These are phyloP conservation scores for Xylariaceae sp. DNA, from an alignment of 2,329 filamentous ascomycete genomes.

Conservation along the genomic window DNA sequence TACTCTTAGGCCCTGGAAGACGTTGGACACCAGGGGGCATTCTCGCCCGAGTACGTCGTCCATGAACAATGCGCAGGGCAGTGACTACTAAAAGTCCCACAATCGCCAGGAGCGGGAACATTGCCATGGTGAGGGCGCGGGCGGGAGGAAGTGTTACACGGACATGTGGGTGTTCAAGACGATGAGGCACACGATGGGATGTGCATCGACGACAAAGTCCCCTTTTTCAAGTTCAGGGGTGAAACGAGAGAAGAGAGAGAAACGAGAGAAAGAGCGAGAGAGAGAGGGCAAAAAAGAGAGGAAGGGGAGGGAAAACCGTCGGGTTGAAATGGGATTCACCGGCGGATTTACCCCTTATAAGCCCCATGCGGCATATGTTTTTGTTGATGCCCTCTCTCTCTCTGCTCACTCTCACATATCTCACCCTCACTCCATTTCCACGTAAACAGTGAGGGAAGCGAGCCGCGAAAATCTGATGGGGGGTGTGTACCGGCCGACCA, in stretches of 20 bases:
- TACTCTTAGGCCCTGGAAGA: conserved; percentile 30
- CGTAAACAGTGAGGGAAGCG: no score
- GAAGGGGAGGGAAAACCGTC: neutral
- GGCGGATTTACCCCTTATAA: conserved; percentile 6
- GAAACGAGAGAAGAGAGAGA: no score
- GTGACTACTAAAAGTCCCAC: conserved; percentile 18
- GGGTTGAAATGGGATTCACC: neutral
- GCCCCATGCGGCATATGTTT: neutral
- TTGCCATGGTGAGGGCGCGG: conserved; percentile 18
- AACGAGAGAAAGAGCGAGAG: no score
- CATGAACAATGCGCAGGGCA: conserved; percentile 18
- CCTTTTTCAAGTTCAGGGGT: no score
- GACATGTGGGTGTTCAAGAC: neutral
- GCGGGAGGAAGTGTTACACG: neutral
- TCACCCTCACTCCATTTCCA: no score
- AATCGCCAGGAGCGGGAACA: conserved; percentile 19
- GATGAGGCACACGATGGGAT: conserved; percentile 2
- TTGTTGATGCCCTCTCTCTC: no score
- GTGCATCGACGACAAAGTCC: neutral
- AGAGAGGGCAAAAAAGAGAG: neutral
- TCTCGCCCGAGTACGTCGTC: conserved; percentile 16
- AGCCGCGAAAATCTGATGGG: no score
- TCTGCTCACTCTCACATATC: no score
- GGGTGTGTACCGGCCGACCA: neutral
- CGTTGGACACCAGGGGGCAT: conserved; percentile 26